Evolutionary conservation across 2,329 filamentous ascomycete genomes (phyloP).

Genomic region (Fusarium transvaalense): DNA sequence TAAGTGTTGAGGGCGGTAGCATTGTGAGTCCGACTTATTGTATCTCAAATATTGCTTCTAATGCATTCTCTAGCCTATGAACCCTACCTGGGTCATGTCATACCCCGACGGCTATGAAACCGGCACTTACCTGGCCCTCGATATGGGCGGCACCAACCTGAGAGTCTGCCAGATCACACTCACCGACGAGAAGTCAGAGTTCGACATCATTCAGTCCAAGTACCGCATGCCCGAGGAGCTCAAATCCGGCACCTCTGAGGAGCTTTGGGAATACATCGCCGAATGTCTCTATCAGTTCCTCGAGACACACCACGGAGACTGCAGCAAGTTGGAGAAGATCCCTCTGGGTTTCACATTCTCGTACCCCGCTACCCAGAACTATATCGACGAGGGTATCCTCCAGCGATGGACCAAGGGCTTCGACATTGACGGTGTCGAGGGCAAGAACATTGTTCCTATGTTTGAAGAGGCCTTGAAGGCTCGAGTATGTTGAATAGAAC

Average conservation of each 20-base stretch:
- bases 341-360: slow-evolving; percentile 96
- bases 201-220: slow-evolving; percentile 95
- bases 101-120: slow-evolving; percentile 89
- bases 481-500: slow-evolving; percentile 50
- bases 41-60: slow-evolving; percentile 24
- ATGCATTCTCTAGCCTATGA: slow-evolving; percentile 81
- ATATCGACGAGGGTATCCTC: slow-evolving; percentile 91
- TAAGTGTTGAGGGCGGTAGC: slow-evolving; percentile 88
- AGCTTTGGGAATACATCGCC: slow-evolving; percentile 95
- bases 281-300: slow-evolving; percentile 93
- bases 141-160: slow-evolving; percentile 97
- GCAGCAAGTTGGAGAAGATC: slow-evolving; percentile 71
- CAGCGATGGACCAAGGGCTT: slow-evolving; percentile 99
- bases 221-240: slow-evolving; percentile 95
- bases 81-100: slow-evolving; percentile 94
- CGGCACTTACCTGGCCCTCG: slow-evolving; percentile 88
- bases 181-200: slow-evolving; percentile 87
- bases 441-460: slow-evolving; percentile 88
- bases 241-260: slow-evolving; percentile 84
- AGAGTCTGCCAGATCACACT: slow-evolving; percentile 94
- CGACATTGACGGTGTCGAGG: slow-evolving; percentile 92
- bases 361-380: slow-evolving; percentile 92
- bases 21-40: slow-evolving; percentile 75
- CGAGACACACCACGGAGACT: slow-evolving; percentile 81
- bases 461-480: slow-evolving; percentile 82